Evolutionary conservation across 768 basidiomycete genomes (phyloP), one percentile per base, ranked within the genome.

Genomic region (Tricholoma flavovirens): DNA sequence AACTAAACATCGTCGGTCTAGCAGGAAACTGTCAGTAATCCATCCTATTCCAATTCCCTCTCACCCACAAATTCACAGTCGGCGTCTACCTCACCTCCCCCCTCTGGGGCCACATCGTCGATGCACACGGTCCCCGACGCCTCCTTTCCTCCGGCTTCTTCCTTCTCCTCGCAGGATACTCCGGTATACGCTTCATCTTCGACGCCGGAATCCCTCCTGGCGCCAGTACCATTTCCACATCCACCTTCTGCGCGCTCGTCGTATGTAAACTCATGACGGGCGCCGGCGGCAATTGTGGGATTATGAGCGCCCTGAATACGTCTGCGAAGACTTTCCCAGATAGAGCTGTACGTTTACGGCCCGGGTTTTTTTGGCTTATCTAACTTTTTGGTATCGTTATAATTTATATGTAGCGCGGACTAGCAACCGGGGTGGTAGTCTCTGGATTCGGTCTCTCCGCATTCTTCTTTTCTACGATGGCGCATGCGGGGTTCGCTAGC

Each of bases 401-500:
- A n/a, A n/a, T n/a, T n/a, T n/a, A n/a, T n/a, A n/a, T n/a, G n/a
- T n/a, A 83, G 81, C 81, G 80, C 30, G 81, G 82, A 15, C 75
- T 74, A 33, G 82, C 67, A 55, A 83, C 73, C 8, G 40, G 87
- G 2, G 66, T 92, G 10, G 92, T 94, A 24, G 69, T 93, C 15
- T 90, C 91, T 0, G 93, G 91, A 30, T 93, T 91, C 60, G 93
- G 94, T 0, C 81, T 97, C 11, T 93, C 91, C 0, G 94, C 94
- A 0, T 96, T 96, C 75, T 75, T 90, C 58, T 97, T 95, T 71
- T 89, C 90, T 9, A 79, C 84, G 0, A 71, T 95, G 35, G 84
- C 90, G 0, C 85, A 87, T 54, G 63, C 80, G 0, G 66, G 85
- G 40, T 94, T 84, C 63, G 83, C 88, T 0, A 91, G 89, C 0